These are phyloP conservation scores for Cyathus striatus DNA, from an alignment of 768 basidiomycete species.

Conservation along the genomic window DNA sequence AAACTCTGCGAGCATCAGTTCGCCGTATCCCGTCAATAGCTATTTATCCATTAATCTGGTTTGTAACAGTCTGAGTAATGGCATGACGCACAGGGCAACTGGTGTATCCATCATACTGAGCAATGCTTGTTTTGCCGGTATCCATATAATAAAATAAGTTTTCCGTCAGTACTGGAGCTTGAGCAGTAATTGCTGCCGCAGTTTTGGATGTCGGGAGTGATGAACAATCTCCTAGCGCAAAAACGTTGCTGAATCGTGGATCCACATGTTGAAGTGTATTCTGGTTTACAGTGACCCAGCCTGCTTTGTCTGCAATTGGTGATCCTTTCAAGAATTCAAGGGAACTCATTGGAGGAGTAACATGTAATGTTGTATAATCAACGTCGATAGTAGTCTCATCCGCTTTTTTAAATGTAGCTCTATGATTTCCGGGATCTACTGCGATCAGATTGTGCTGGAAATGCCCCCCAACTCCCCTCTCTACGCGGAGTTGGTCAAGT, in stretches of 20 bases:
- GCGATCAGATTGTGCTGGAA: constrained; percentile 83
- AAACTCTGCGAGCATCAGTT: constrained; percentile 89
- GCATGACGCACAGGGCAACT: constrained; percentile 87
- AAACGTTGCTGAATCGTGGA: constrained; percentile 75
- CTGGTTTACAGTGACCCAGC: constrained; percentile 87
- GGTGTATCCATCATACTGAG: constrained; percentile 84
- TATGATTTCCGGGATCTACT: constrained; percentile 64
- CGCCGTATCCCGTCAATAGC: constrained; percentile 78
- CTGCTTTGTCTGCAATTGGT: constrained; percentile 72
- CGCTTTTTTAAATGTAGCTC: constrained; percentile 79
- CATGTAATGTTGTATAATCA: constrained; percentile 83
- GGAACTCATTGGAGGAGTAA: constrained; percentile 89
- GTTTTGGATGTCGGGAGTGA: constrained; percentile 95
- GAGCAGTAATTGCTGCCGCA: constrained; percentile 87
- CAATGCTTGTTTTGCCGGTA: constrained; percentile 63
- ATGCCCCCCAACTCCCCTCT: constrained; percentile 75
- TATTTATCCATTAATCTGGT: no score
- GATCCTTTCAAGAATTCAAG: constrained; percentile 74
- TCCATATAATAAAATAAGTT: constrained; percentile 77
- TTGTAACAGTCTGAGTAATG: no score
- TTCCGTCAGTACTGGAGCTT: constrained; percentile 87
- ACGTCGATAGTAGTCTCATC: constrained; percentile 67
- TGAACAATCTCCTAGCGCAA: constrained; percentile 89
- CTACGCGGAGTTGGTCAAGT: constrained; percentile 66
- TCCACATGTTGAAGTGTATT: constrained; percentile 82